phyloP scores from a whole-genome alignment of 2,329 filamentous ascomycete genomes.

The Colletotrichum noveboracense region DNA sequence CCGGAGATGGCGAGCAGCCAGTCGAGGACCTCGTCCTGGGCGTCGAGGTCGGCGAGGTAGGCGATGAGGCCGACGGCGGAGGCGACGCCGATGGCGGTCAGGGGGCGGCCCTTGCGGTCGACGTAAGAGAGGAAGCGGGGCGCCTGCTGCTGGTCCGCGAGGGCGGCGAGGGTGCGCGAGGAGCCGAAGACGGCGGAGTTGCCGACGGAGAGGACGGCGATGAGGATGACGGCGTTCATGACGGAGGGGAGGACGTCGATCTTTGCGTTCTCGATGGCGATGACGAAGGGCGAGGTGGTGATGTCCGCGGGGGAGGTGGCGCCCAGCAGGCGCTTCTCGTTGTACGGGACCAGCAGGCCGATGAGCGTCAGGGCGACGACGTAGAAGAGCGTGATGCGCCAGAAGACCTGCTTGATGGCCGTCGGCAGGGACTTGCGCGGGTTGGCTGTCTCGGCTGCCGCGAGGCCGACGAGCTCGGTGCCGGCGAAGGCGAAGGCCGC shows the following conservation, averaged over 20 bases:
- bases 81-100: slow-evolving; percentile 74
- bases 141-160: slow-evolving; percentile 87
- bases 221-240: slow-evolving; percentile 94
- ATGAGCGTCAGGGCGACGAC: slow-evolving; percentile 81
- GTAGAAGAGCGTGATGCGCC: slow-evolving; percentile 92
- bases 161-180: slow-evolving; percentile 85
- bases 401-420: slow-evolving; percentile 93
- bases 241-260: slow-evolving; percentile 83
- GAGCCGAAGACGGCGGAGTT: slow-evolving; percentile 93
- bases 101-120: slow-evolving; percentile 80
- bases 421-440: slow-evolving; percentile 82
- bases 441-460: slow-evolving; percentile 80
- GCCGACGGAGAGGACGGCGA: slow-evolving; percentile 88
- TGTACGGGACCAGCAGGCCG: slow-evolving; percentile 80
- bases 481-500: slow-evolving; percentile 79
- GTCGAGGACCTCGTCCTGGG: slow-evolving; percentile 67
- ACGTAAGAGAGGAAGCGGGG: slow-evolving; percentile 80
- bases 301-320: slow-evolving; percentile 56
- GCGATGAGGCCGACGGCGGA: slow-evolving; percentile 74
- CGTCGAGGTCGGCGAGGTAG: slow-evolving; percentile 71
- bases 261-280: slow-evolving; percentile 84
- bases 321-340: slow-evolving; percentile 67
- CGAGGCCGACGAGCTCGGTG: slow-evolving; percentile 77
- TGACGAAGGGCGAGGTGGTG: slow-evolving; percentile 88
- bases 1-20: slow-evolving; percentile 81